These are phyloP conservation scores for Hypoxylon sp. DNA, from an alignment of 2,329 filamentous ascomycete species.

Conservation along the genomic window DNA sequence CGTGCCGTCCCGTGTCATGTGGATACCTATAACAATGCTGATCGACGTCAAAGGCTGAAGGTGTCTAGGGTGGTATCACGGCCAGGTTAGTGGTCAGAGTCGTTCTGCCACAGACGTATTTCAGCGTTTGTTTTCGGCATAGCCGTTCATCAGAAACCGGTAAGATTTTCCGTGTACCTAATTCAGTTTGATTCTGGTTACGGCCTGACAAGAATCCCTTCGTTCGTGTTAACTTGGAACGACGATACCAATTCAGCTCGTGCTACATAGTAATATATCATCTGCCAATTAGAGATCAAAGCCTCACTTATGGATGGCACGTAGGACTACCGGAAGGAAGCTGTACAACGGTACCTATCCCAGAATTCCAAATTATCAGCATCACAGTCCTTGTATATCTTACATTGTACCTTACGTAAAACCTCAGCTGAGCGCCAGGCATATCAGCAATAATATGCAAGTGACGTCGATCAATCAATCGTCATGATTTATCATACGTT, in stretches of 20 bases:
- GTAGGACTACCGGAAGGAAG: background rate
- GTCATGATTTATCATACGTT: background rate
- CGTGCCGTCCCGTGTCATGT: background rate
- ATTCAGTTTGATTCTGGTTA: background rate
- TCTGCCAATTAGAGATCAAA: background rate
- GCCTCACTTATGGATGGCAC: background rate
- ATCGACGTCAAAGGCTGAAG: no score
- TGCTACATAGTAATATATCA: background rate
- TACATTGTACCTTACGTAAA: background rate
- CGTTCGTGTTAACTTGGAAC: no score
- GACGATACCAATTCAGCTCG: background rate
- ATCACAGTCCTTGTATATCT: background rate
- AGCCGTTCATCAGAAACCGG: no score
- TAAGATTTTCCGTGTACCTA: no score
- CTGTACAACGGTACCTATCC: conserved; percentile 1
- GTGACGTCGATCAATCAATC: background rate
- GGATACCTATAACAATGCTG: no score
- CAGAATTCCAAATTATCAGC: background rate
- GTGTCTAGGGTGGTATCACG: no score
- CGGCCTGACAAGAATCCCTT: background rate
- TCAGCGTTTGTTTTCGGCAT: no score
- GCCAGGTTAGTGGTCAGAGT: no score
- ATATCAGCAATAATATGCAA: conserved; percentile 4
- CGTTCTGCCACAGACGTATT: no score
- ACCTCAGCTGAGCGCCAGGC: background rate